A percentile compares a stretch with the other conserved stretches of the same genome.
Evolutionary conservation across 306 rosid genomes (phyloP).

Genomic region (Betula pendula): DNA sequence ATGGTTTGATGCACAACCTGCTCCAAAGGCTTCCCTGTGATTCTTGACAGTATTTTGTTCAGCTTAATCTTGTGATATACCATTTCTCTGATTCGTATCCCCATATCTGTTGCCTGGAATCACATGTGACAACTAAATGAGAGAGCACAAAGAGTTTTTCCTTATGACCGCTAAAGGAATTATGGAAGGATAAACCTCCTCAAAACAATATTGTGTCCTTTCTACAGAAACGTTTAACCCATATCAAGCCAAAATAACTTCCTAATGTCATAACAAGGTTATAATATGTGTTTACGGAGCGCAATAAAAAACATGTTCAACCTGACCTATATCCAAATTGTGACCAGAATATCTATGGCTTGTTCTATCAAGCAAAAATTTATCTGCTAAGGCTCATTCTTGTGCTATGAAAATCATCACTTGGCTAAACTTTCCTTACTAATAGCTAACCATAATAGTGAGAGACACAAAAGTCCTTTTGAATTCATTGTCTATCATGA

Average conservation of each 20-base stretch:
- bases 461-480: neutral
- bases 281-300: neutral
- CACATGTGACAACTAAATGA: constrained; percentile 15
- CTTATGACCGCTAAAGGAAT: constrained; percentile 7
- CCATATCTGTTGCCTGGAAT: constrained; percentile 75
- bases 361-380: neutral
- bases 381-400: neutral
- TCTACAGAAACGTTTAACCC: neutral
- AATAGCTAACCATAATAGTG: neutral
- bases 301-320: neutral
- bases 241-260: neutral
- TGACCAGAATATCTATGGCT: neutral
- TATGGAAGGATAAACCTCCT: neutral
- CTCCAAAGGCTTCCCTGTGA: constrained; percentile 70
- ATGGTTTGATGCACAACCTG: constrained; percentile 52
- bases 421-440: neutral
- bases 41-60: constrained; percentile 81
- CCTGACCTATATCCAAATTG: neutral
- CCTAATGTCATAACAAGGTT: neutral
- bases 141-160: constrained; percentile 2
- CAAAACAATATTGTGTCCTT: neutral
- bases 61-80: constrained; percentile 79
- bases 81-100: constrained; percentile 83
- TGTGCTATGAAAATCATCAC: neutral
- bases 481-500: neutral